Evolutionary conservation across 805 yeast species (phyloP).

Genomic region (Candida takata): DNA sequence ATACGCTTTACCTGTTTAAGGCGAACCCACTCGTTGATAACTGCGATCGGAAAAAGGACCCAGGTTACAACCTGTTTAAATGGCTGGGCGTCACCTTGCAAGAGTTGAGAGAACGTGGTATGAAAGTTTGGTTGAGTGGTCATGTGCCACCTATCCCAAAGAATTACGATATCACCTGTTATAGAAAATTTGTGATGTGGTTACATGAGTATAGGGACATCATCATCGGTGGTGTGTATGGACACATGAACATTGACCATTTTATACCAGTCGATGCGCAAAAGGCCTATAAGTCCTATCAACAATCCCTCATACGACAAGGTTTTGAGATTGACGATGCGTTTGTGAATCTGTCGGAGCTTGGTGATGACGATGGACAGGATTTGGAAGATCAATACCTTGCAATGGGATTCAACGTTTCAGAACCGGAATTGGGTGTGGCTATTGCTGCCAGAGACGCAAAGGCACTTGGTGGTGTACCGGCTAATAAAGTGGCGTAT

Average conservation of each 20-base stretch:
- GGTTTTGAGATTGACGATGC: conserved; percentile 26
- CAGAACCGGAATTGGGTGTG: conserved; percentile 15
- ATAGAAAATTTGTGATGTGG: conserved; percentile 74
- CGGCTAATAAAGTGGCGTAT: conserved; percentile 58
- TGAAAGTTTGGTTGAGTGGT: conserved; percentile 84
- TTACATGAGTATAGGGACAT: conserved; percentile 76
- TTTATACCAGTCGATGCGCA: conserved; percentile 70
- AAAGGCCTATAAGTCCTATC: conserved; percentile 47
- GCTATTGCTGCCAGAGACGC: conserved; percentile 31
- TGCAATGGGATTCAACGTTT: conserved; percentile 15
- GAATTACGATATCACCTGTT: conserved; percentile 68
- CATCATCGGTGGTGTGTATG: conserved; percentile 75
- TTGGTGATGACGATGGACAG: conserved; percentile 10
- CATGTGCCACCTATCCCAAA: conserved; percentile 86
- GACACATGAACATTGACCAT: conserved; percentile 89
- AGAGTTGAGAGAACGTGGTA: conserved; percentile 62
- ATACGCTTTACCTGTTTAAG: conserved; percentile 68
- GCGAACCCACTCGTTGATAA: conserved; percentile 78
- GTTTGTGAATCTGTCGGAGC: conserved; percentile 3
- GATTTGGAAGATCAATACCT: conserved; percentile 21
- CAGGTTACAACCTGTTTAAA: conserved; percentile 68
- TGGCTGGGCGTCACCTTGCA: conserved; percentile 74
- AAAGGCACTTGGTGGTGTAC: conserved; percentile 53
- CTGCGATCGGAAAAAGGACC: conserved; percentile 65
- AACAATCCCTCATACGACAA: conserved; percentile 14